phyloP scores from a whole-genome alignment of 768 basidiomycete species.

The Porpolomopsis calyptriformis region DNA sequence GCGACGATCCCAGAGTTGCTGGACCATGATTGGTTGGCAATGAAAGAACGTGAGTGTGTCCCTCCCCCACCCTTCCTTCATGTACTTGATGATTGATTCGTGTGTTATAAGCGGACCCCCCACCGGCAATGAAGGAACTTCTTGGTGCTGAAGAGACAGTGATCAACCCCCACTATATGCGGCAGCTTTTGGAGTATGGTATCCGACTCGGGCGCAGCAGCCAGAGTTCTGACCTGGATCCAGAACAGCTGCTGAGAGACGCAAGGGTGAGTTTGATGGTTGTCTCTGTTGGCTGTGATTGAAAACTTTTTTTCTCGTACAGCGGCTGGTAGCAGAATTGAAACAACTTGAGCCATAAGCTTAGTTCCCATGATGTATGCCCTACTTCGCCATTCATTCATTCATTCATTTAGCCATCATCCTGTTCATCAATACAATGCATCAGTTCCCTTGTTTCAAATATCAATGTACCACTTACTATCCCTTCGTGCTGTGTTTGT shows the following conservation, averaged over 20 bases:
- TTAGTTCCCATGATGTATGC: not conserved
- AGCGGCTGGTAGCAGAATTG: conserved; percentile 34
- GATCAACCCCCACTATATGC: conserved; percentile 75
- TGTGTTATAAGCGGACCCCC: no score
- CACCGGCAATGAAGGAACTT: conserved; percentile 23
- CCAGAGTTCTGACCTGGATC: conserved; percentile 30
- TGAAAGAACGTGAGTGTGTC: conserved; percentile 42
- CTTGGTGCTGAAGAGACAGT: conserved; percentile 49
- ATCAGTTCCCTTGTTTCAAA: not conserved
- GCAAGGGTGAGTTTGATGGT: conserved; percentile 38
- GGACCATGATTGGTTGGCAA: conserved; percentile 67
- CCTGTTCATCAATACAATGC: not conserved
- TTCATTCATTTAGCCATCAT: not conserved
- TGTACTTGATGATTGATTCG: no score
- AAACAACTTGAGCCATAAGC: not conserved
- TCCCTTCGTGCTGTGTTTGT: not conserved
- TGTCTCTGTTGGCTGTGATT: not conserved
- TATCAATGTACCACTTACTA: not conserved
- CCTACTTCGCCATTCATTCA: not conserved
- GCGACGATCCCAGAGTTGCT: conserved; percentile 83
- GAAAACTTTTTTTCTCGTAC: not conserved
- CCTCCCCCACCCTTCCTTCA: not conserved
- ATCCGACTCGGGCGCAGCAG: conserved; percentile 45
- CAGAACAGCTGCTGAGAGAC: conserved; percentile 39
- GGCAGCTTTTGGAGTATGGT: conserved; percentile 60